Percentiles rank a stretch among this genome's conserved stretches.
Conservation (phyloP, 352 stramenopile species). For the Phytophthora kernoviae region DNA sequence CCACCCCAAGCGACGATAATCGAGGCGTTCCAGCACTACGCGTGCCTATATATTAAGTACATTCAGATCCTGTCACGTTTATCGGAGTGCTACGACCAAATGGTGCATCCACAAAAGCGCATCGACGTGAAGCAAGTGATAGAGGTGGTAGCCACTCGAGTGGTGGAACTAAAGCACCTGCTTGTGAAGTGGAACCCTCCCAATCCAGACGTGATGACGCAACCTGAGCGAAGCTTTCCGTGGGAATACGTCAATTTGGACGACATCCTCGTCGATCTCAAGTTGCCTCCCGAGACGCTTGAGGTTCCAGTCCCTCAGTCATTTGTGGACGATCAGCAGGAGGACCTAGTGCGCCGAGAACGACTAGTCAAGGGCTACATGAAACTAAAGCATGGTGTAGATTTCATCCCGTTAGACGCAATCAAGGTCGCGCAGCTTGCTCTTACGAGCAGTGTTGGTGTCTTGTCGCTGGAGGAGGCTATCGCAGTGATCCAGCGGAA, state of each 20-base stretch:
- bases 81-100: conserved; percentile 92
- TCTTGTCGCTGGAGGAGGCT: conserved; percentile 70
- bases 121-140: conserved; percentile 93
- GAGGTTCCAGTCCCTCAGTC: conserved; percentile 90
- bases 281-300: conserved; percentile 91
- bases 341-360: conserved; percentile 72
- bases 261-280: conserved; percentile 93
- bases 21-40: conserved; percentile 94
- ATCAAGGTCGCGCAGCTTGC: conserved; percentile 38
- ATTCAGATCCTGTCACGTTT: conserved; percentile 92
- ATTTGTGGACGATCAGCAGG: conserved; percentile 86
- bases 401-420: conserved; percentile 60
- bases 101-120: conserved; percentile 95
- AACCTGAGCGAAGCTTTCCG: conserved; percentile 86
- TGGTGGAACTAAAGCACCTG: conserved; percentile 90
- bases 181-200: conserved; percentile 96
- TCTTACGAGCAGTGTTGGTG: conserved; percentile 17
- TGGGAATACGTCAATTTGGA: conserved; percentile 96
- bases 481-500: conserved; percentile 91
- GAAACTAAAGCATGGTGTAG: conserved; percentile 87
- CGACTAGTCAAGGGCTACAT: conserved; percentile 90
- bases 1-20: conserved; percentile 79
- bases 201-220: conserved; percentile 85
- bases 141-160: conserved; percentile 89
- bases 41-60: conserved; percentile 96